Conservation (phyloP, 768 basidiomycete genomes). For the Psilocybe subaeruginosa region DNA sequence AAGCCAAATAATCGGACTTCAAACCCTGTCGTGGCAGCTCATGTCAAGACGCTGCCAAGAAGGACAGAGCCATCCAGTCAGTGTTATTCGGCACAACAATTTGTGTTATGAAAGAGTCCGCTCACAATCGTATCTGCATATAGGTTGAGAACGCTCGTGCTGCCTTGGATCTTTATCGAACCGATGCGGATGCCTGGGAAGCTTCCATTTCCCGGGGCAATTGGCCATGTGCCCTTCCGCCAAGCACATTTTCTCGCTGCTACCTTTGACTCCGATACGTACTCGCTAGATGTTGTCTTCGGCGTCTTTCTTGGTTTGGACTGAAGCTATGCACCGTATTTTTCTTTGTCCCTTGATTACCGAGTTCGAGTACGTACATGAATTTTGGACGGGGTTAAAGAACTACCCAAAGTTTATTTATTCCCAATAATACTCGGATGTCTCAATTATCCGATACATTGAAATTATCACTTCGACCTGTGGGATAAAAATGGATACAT, state of each 20-base stretch:
- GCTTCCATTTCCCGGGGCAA: conserved; percentile 54
- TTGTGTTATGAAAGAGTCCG: conserved; percentile 10
- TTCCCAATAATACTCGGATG: not conserved
- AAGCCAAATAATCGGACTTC: conserved; percentile 72
- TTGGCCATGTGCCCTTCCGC: conserved; percentile 80
- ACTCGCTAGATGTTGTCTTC: conserved; percentile 9
- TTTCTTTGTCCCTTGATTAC: not conserved
- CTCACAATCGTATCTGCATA: conserved; percentile 9
- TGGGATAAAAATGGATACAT: conserved; percentile 6
- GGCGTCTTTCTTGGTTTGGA: conserved; percentile 7
- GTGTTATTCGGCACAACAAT: conserved; percentile 29
- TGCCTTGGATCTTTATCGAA: conserved; percentile 55
- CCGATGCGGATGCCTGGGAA: conserved; percentile 72
- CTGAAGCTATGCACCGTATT: not conserved
- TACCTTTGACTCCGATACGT: conserved; percentile 50
- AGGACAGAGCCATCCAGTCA: conserved; percentile 70
- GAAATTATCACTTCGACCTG: not conserved
- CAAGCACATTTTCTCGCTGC: conserved; percentile 80
- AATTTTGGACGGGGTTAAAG: not conserved
- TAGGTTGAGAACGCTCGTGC: conserved; percentile 81
- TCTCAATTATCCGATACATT: not conserved
- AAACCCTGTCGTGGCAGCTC: conserved; percentile 81
- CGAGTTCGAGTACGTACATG: not conserved
- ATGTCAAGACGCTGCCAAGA: conserved; percentile 81
- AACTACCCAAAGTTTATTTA: not conserved